These are phyloP conservation scores for Eucalyptus sp. DNA, from an alignment of 345 rosid species.

Conservation along the genomic window DNA sequence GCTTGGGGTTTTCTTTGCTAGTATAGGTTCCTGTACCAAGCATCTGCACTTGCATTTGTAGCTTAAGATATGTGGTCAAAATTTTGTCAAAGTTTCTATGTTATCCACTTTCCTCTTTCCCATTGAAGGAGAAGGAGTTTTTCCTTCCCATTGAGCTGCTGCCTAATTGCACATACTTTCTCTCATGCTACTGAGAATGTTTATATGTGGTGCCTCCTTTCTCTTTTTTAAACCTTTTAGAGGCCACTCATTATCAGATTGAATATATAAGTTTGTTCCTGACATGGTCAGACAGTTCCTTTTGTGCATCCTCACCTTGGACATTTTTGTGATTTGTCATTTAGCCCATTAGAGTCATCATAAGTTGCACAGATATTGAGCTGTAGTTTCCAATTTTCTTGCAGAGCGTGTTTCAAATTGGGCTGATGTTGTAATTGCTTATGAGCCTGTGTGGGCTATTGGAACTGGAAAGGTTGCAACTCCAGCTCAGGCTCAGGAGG, in stretches of 20 bases:
- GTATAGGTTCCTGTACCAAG: background rate
- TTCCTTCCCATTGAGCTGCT: background rate
- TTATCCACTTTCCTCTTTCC: background rate
- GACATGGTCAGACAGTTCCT: background rate
- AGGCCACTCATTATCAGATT: background rate
- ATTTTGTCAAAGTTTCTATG: background rate
- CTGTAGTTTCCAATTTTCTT: background rate
- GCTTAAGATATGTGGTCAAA: background rate
- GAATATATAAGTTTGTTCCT: background rate
- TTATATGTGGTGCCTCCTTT: background rate
- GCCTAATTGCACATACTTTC: background rate
- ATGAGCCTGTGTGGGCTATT: slow-evolving; percentile 96
- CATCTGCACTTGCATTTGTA: background rate
- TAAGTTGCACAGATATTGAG: background rate
- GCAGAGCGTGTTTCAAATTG: slow-evolving; percentile 52
- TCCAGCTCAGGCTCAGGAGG: slow-evolving; percentile 95
- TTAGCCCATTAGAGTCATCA: background rate
- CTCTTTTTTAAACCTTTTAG: background rate
- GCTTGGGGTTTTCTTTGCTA: background rate
- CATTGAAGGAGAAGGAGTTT: background rate
- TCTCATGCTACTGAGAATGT: background rate
- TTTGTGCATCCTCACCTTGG: background rate
- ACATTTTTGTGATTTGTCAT: background rate
- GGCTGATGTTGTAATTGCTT: slow-evolving; percentile 73
- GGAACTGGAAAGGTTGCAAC: slow-evolving; percentile 92